Conservation (phyloP, 371 early-diverging fungal genomes). For the Synchytrium microbalum region DNA sequence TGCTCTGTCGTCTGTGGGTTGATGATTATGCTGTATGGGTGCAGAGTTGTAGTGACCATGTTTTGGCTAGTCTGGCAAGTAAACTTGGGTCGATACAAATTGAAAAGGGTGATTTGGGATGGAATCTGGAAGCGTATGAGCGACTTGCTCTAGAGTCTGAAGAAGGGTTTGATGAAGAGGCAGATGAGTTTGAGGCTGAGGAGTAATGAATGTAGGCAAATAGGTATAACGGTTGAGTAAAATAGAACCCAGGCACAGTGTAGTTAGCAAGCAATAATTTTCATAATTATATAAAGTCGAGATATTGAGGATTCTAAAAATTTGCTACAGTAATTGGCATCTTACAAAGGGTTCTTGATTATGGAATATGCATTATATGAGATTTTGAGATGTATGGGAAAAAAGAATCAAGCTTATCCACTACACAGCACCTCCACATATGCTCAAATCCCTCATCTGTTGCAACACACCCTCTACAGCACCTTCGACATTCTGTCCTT, state of each 20-base stretch:
- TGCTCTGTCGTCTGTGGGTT: conserved; percentile 76
- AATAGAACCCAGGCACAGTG: no score
- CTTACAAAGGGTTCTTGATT: no score
- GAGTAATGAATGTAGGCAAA: neutral
- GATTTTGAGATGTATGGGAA: no score
- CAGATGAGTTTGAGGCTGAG: conserved; percentile 10
- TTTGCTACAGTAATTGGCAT: no score
- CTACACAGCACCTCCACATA: conserved; percentile 62
- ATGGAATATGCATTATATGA: no score
- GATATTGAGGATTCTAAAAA: no score
- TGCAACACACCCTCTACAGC: conserved; percentile 69
- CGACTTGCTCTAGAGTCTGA: conserved; percentile 38
- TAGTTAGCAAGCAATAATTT: no score
- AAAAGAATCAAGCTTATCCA: no score
- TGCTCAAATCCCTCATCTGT: conserved; percentile 83
- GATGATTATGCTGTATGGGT: conserved; percentile 97
- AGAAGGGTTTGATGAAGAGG: conserved; percentile 20
- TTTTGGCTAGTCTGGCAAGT: conserved; percentile 63
- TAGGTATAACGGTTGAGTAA: no score
- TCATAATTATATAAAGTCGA: no score
- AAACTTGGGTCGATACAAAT: conserved; percentile 65
- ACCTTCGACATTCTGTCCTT: conserved; percentile 43
- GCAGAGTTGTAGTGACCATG: conserved; percentile 64
- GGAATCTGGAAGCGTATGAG: conserved; percentile 64
- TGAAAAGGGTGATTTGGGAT: conserved; percentile 56